phyloP scores from a whole-genome alignment of 164 flowering plant genomes.

The Vitis riparia region DNA sequence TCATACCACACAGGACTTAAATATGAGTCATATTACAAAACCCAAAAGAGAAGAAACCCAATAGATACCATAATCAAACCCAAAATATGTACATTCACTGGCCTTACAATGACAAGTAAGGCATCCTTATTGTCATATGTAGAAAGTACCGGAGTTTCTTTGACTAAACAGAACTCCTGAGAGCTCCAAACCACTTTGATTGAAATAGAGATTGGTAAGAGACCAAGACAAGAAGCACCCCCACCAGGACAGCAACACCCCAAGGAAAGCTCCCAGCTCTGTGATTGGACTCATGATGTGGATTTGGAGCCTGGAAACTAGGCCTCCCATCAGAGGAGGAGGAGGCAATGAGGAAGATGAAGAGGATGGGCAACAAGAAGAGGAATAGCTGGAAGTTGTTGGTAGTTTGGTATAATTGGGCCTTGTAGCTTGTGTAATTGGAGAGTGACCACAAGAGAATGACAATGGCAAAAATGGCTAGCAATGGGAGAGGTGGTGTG shows the following conservation, averaged over 20 bases:
- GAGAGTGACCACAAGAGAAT: conserved; percentile 7
- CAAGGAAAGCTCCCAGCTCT: conserved; percentile 48
- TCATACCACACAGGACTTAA: too few species aligned
- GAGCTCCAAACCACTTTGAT: conserved; percentile 53
- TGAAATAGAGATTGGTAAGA: conserved; percentile 63
- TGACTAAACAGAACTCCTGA: conserved; percentile 12
- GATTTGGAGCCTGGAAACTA: conserved; percentile 11
- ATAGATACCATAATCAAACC: too few species aligned
- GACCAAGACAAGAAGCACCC: conserved; percentile 53
- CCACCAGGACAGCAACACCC: conserved; percentile 56
- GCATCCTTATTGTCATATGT: too few species aligned
- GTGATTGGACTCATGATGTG: conserved; percentile 8
- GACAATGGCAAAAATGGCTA: conserved; percentile 55
- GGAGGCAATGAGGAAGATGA: conserved; percentile 35
- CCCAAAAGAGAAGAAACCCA: too few species aligned
- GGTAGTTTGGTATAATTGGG: conserved; percentile 27
- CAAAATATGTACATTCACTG: too few species aligned
- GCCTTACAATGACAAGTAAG: too few species aligned
- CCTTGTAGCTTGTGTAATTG: conserved; percentile 30
- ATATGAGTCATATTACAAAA: too few species aligned
- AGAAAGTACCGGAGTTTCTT: too few species aligned
- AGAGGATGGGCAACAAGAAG: conserved; percentile 42
- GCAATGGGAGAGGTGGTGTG: conserved; percentile 54
- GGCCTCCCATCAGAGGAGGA: conserved; percentile 19
- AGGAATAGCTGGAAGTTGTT: conserved; percentile 42